Base-by-base conservation (phyloP, 73 alveolate genomes). In the Paramecium bursaria region DNA sequence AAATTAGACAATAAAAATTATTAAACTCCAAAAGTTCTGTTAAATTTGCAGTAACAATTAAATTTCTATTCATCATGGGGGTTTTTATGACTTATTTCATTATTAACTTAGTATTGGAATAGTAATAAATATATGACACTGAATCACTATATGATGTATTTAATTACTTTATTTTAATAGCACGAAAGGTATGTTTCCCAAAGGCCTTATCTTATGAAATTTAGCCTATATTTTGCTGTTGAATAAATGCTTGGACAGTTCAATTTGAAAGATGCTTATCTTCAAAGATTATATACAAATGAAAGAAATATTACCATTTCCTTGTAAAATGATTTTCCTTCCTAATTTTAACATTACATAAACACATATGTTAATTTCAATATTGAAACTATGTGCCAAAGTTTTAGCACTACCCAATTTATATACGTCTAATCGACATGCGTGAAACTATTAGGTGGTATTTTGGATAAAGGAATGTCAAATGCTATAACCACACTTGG, bases 391-490 rank as follows among this genome's bases (percentile, higher is more conserved):
- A 19, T 57, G 33, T 57, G 76, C 33, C 49, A 57, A 30, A 11
- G 15, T 19, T 57, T 57, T 57, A 11, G 3, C 13, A 57, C 76
- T 1, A 50, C 27, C 0, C 17, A 57, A 57, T 57, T 57, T 14
- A 7, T 4, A n/a, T 4, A 30, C 27, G 49, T 30, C 33, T 48
- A 30, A 13, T 30, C 27, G 27, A 7, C 26, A 27, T 57, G 76
- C 9, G 27, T 50, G 2, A 2, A 19, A 6, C 19, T 57, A 29
- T 57, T 50, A 1, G 76, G 76, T 30, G 76, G 76, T 27, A 57
- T 57, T 11, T 57, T 57, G 26, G 76, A 57, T 57, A 57, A 50
- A 57, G 76, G 76, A n/a, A 30, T 57, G 33, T 30, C 51, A 10
- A 57, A 57, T 57, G 27, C 76, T 2, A 57, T 57, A 1, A 57